These are phyloP conservation scores for Colletotrichum liaoningense DNA, from an alignment of 2,329 filamentous ascomycete species.

Conservation along the genomic window DNA sequence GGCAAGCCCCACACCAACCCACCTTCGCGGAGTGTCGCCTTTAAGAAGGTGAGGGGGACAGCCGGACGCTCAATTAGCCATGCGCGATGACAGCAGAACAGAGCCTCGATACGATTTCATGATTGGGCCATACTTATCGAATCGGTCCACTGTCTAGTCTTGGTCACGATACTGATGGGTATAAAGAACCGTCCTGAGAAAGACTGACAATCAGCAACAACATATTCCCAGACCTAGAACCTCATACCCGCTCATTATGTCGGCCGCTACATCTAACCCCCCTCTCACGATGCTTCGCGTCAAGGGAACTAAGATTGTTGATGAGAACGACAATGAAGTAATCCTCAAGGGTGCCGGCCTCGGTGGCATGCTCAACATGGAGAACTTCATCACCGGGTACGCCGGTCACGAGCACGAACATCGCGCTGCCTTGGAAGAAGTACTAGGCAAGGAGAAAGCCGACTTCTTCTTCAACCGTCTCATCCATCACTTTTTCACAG, in stretches of 20 bases:
- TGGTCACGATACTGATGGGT: neutral
- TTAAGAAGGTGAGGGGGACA: neutral
- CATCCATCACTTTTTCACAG: slow-evolving; percentile 69
- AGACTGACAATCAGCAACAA: neutral
- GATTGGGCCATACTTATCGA: neutral
- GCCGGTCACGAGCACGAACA: slow-evolving; percentile 69
- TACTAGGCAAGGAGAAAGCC: slow-evolving; percentile 66
- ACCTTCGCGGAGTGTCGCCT: slow-evolving; percentile 29
- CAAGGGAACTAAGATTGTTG: slow-evolving; percentile 53
- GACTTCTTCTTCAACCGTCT: slow-evolving; percentile 70
- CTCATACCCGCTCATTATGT: neutral
- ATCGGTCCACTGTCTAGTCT: neutral
- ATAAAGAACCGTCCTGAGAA: slow-evolving; percentile 17
- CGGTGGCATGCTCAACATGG: slow-evolving; percentile 57
- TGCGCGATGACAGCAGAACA: slow-evolving; percentile 1
- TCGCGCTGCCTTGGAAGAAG: slow-evolving; percentile 62
- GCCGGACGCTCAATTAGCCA: neutral
- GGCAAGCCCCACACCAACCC: neutral
- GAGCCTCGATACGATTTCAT: neutral
- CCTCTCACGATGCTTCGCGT: slow-evolving; percentile 45
- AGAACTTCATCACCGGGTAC: slow-evolving; percentile 74
- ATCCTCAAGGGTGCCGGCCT: slow-evolving; percentile 53
- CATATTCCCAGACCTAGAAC: neutral
- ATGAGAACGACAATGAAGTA: slow-evolving; percentile 54
- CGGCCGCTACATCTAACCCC: slow-evolving; percentile 24